Evolutionary conservation across 768 basidiomycete species (phyloP), one percentile per base, ranked within the genome.

Genomic region (Lentinula raphanica): DNA sequence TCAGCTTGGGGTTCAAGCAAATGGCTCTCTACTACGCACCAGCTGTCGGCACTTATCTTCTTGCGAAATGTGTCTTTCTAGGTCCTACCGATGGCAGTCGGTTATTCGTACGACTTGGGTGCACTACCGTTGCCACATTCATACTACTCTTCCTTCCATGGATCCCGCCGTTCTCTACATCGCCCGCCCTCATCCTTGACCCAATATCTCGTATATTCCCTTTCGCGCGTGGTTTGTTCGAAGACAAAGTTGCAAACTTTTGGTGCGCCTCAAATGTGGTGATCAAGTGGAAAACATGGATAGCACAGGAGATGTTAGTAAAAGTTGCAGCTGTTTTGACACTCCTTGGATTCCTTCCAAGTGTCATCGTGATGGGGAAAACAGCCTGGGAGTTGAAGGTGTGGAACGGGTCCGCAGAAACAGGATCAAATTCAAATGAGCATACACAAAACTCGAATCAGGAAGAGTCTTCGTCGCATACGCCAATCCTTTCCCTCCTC

Each of bases 181-280:
- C 11, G n/a, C 53, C 36, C 4, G 58, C 74, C 3, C 66, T 74
- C 23, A 78, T 91, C 60, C 59, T 80, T n/a, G 82, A 85, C 53
- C 84, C 90, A 15, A 75, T 95, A 46, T 75, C 75, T 13, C 86
- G 95, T 5, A 92, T 97, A 56, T 98, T 98, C 68, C 95, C 95
- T 0, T 93, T 98, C 68, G 79, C 82, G 5, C 86, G 95, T 28
- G 95, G 94, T 13, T 76, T 95, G 2, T 95, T 95, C 65, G 94
- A 96, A 67, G 93, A 96, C 74, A 95, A 96, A 67, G 95, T 98
- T 23, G 93, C 95, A 39, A 98, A 98, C 68, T 92, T 96, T 67
- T 98, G 95, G 95, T 97, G 95, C 70, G 91, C 93, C 31, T 84
- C 87, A 17, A 93, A 98, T 67, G 86, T 95, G 25, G 71, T 90